These are phyloP conservation scores for Dipodascus geniculatus DNA, from an alignment of 805 yeast species.

Conservation along the genomic window DNA sequence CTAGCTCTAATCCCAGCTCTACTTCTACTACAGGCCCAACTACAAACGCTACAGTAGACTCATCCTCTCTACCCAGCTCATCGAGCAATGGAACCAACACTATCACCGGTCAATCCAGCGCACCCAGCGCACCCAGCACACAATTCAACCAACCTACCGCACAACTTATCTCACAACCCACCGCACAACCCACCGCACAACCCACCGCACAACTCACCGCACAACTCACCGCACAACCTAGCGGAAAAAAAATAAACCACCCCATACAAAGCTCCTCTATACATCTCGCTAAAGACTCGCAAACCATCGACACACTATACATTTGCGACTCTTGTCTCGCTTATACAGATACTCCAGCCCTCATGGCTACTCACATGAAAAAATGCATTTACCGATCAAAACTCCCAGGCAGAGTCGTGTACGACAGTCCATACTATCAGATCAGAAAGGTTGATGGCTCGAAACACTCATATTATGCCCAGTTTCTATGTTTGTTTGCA, in stretches of 20 bases:
- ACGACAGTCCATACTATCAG: constrained; percentile 41
- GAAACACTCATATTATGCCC: constrained; percentile 56
- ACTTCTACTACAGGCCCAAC: too few relatives aligned
- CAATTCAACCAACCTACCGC: too few relatives aligned
- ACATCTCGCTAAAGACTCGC: constrained; percentile 4
- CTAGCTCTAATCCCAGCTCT: too few relatives aligned
- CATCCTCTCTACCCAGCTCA: too few relatives aligned
- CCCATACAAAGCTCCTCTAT: constrained; percentile 4
- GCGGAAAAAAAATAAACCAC: constrained; percentile 10
- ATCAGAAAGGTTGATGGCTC: constrained; percentile 62
- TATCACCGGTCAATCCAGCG: too few relatives aligned
- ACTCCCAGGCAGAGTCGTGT: constrained; percentile 60
- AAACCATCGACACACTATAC: constrained; percentile 34
- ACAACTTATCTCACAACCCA: too few relatives aligned
- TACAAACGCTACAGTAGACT: too few relatives aligned
- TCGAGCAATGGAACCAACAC: too few relatives aligned
- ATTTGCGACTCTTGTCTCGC: constrained; percentile 82
- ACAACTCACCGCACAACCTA: constrained; percentile 25
- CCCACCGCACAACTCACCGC: constrained; percentile 5
- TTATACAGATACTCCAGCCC: constrained; percentile 41
- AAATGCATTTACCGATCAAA: constrained; percentile 16
- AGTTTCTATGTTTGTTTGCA: constrained; percentile 72
- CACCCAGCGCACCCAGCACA: too few relatives aligned
- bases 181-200: too few relatives aligned
- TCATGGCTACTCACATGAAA: constrained; percentile 38